These are phyloP conservation scores for Penicillium sp. DNA, from an alignment of 2,329 filamentous ascomycete species.

Conservation along the genomic window DNA sequence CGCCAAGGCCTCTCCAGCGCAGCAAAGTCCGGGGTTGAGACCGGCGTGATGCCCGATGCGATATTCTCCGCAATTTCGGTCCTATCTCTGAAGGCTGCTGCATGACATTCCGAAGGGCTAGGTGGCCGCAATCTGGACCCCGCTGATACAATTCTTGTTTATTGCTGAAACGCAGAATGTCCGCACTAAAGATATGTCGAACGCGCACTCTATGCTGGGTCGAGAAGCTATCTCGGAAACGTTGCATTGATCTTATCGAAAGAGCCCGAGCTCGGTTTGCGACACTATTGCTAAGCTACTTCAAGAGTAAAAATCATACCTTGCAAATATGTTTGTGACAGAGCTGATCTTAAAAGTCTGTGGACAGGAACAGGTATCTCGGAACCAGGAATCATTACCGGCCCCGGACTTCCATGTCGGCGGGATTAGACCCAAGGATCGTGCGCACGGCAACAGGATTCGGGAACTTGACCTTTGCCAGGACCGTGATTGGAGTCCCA, in stretches of 20 bases:
- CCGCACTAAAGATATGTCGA: neutral
- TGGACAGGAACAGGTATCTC: neutral
- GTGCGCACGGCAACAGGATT: neutral
- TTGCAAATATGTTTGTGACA: too few species aligned
- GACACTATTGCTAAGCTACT: neutral
- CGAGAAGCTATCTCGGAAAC: conserved; percentile 13
- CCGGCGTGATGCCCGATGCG: conserved; percentile 1
- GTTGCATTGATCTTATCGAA: neutral
- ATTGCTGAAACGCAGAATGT: neutral
- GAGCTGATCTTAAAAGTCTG: too few species aligned
- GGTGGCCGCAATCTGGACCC: neutral
- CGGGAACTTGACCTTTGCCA: conserved; percentile 14
- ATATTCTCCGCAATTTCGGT: neutral
- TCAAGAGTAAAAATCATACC: too few species aligned
- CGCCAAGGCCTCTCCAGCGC: neutral
- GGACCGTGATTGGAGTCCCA: conserved; percentile 10
- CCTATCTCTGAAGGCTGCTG: neutral
- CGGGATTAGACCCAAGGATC: neutral
- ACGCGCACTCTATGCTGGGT: neutral
- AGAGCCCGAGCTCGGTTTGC: conserved; percentile 11
- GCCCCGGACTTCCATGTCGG: conserved; percentile 1
- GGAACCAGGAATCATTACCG: neutral
- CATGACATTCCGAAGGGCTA: neutral
- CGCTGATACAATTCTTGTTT: neutral
- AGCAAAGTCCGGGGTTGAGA: conserved; percentile 1